Conservation (phyloP, 345 rosid genomes). For the Camelina hispida region DNA sequence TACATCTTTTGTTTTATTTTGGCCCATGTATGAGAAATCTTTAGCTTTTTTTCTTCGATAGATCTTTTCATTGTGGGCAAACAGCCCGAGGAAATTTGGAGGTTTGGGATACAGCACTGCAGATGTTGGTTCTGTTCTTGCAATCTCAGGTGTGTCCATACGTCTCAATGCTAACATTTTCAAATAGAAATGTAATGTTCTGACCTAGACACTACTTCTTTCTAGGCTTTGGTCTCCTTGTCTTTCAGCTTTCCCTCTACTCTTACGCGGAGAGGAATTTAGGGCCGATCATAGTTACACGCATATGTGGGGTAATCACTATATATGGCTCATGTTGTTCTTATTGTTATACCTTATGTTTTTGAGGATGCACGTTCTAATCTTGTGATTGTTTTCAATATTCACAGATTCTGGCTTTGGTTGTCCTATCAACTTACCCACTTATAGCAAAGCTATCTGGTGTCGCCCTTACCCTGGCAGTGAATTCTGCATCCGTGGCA, state of each 20-base stretch:
- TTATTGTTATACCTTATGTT: neutral
- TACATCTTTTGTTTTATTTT: constrained; percentile 16
- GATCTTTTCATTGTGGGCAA: constrained; percentile 94
- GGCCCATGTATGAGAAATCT: neutral
- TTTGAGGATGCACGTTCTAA: constrained; percentile 26
- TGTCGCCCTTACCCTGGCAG: constrained; percentile 52
- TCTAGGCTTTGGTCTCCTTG: constrained; percentile 79
- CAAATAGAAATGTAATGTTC: neutral
- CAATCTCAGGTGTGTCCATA: constrained; percentile 65
- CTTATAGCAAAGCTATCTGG: constrained; percentile 74
- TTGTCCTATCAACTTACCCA: constrained; percentile 67
- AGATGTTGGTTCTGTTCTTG: constrained; percentile 77
- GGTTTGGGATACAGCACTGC: constrained; percentile 72
- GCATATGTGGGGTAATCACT: constrained; percentile 66
- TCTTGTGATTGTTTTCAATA: constrained; percentile 20
- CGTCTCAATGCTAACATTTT: neutral
- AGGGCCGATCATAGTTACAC: constrained; percentile 63
- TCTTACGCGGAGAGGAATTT: constrained; percentile 66
- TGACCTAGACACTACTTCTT: constrained; percentile 28
- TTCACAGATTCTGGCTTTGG: constrained; percentile 59
- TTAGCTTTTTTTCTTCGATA: constrained; percentile 26
- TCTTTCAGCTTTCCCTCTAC: constrained; percentile 72
- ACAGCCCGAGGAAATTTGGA: constrained; percentile 70
- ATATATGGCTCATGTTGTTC: neutral
- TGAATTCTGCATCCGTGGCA: constrained; percentile 68